A percentile compares a stretch with the other conserved stretches of the same genome.
phyloP scores from a whole-genome alignment of 2,329 filamentous ascomycete genomes.

The Zymoseptoria crescenta region DNA sequence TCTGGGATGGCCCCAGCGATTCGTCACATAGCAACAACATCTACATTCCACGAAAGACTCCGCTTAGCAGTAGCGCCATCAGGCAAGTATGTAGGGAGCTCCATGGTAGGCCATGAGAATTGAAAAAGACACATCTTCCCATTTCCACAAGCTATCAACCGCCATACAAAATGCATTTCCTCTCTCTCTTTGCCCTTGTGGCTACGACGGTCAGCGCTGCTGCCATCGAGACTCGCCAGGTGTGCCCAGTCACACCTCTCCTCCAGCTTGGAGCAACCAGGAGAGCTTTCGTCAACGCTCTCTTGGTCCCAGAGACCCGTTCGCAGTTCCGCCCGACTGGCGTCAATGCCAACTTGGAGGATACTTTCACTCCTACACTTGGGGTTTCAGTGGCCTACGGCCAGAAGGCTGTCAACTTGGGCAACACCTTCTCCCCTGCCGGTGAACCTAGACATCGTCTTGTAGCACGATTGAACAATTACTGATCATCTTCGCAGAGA shows the following conservation, averaged over 20 bases:
- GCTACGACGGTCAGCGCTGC: slow-evolving; percentile 9
- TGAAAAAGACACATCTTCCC: not conserved
- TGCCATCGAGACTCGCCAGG: slow-evolving; percentile 4
- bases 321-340: slow-evolving; percentile 1
- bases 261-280: slow-evolving; percentile 7
- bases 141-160: not conserved
- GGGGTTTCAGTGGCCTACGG: slow-evolving; percentile 12
- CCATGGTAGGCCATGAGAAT: not conserved
- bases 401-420: slow-evolving; percentile 16
- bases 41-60: not conserved
- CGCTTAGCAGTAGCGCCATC: not conserved
- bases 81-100: not conserved
- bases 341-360: slow-evolving; percentile 10
- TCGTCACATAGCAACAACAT: not conserved
- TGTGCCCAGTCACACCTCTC: slow-evolving; percentile 11
- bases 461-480: not conserved
- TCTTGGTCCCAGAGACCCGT: slow-evolving; percentile 14
- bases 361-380: slow-evolving; percentile 13
- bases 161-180: slow-evolving; percentile 9
- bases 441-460: slow-evolving; percentile 3
- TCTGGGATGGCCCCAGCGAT: not conserved
- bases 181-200: slow-evolving; percentile 10
- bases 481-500: slow-evolving; percentile 9
- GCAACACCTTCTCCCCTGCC: slow-evolving; percentile 17
- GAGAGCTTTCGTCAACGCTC: slow-evolving; percentile 11